A percentile compares a stretch with the other conserved stretches of the same genome.
phyloP scores from a whole-genome alignment of 2,329 filamentous ascomycete species.

The Claviceps spartinae region DNA sequence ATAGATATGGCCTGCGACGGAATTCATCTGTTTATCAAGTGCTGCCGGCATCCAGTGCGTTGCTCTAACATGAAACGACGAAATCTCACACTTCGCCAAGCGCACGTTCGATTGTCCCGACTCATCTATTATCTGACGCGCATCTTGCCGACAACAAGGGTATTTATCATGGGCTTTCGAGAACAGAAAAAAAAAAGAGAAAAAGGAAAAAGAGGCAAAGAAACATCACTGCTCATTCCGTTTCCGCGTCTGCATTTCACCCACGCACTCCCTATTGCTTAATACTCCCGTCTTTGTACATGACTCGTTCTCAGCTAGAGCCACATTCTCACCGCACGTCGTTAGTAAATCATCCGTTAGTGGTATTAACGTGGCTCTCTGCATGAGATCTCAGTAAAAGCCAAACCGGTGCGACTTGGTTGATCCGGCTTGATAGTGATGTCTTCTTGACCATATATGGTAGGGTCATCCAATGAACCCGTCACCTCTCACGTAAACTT shows the following conservation, averaged over 20 bases:
- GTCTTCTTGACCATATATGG: neutral
- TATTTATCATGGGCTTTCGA: conserved; percentile 26
- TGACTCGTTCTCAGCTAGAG: neutral
- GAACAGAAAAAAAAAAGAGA: neutral
- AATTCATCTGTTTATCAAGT: too few species aligned
- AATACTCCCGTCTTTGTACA: neutral
- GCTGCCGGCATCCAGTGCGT: too few species aligned
- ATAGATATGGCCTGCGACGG: too few species aligned
- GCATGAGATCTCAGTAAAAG: neutral
- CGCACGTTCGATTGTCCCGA: neutral
- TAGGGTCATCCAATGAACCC: neutral
- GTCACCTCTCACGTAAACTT: conserved; percentile 63
- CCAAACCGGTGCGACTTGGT: neutral
- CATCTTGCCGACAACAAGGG: conserved; percentile 15
- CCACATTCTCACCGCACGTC: neutral
- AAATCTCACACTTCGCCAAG: neutral
- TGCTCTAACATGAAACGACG: neutral
- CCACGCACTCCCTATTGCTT: neutral
- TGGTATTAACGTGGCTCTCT: neutral
- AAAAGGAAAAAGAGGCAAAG: neutral
- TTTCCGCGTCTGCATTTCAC: neutral
- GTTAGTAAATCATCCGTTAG: neutral
- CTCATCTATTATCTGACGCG: conserved; percentile 1
- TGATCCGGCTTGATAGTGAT: neutral
- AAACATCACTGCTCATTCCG: neutral